These are phyloP conservation scores for Marasmius tenuissimus DNA, from an alignment of 1,284 basidiomycete genomes.

Conservation along the genomic window DNA sequence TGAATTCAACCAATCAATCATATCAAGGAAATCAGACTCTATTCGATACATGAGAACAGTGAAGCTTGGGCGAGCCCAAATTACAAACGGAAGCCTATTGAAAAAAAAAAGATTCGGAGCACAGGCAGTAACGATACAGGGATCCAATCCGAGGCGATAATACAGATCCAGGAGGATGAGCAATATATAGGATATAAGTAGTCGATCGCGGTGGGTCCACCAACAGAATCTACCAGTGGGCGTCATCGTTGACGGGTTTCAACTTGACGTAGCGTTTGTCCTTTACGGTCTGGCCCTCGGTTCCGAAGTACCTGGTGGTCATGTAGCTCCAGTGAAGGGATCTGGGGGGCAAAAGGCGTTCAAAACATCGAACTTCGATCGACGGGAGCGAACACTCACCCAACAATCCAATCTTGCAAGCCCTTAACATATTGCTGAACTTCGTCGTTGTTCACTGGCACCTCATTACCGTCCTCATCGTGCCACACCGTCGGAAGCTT, in stretches of 20 bases:
- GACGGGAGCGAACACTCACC: conserved; percentile 29
- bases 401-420: conserved; percentile 58
- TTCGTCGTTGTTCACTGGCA: conserved; percentile 23
- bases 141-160: too few relatives aligned
- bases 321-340: conserved; percentile 61
- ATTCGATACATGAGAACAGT: too few relatives aligned
- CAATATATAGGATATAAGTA: too few relatives aligned
- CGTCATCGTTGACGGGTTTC: conserved; percentile 27
- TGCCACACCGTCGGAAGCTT: conserved; percentile 51
- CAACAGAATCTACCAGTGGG: conserved; percentile 5
- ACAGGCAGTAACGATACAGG: too few relatives aligned
- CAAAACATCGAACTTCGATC: neutral
- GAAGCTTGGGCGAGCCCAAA: too few relatives aligned
- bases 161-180: too few relatives aligned
- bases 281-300: conserved; percentile 46
- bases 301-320: conserved; percentile 55
- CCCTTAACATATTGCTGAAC: conserved; percentile 42
- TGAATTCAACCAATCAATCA: too few relatives aligned
- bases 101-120: too few relatives aligned
- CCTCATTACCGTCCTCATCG: conserved; percentile 47
- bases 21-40: too few relatives aligned
- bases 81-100: too few relatives aligned
- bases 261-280: conserved; percentile 43
- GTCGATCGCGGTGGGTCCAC: too few relatives aligned
- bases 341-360: conserved; percentile 20